Conservation (phyloP, 176 grass and related monocot genomes). For the barley (Hordeum vulgare) region MorexV3_pseudomolecules_assembly NC_058524.1:33413604-33414103, state of each 20-base stretch:
- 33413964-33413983: background rate
- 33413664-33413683: background rate
- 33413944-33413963: background rate
- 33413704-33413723: constrained; percentile 67
- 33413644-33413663: background rate
- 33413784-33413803: constrained; percentile 60
- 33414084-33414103: background rate
- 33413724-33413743: constrained; percentile 41
- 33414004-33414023: background rate
- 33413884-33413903: constrained; percentile 15
- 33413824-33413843: constrained; percentile 72
- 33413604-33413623: constrained; percentile 70
- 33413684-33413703: constrained; percentile 59
- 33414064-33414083: background rate
- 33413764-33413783: constrained; percentile 67
- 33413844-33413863: constrained; percentile 62
- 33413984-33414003: background rate
- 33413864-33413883: constrained; percentile 54
- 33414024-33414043: background rate
- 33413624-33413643: background rate
- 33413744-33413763: constrained; percentile 78
- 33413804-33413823: constrained; percentile 59
- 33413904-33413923: background rate
- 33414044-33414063: background rate
- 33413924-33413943: background rate